These are phyloP conservation scores for Limnanthes douglasii DNA, from an alignment of 345 rosid genomes.

Conservation along the genomic window DNA sequence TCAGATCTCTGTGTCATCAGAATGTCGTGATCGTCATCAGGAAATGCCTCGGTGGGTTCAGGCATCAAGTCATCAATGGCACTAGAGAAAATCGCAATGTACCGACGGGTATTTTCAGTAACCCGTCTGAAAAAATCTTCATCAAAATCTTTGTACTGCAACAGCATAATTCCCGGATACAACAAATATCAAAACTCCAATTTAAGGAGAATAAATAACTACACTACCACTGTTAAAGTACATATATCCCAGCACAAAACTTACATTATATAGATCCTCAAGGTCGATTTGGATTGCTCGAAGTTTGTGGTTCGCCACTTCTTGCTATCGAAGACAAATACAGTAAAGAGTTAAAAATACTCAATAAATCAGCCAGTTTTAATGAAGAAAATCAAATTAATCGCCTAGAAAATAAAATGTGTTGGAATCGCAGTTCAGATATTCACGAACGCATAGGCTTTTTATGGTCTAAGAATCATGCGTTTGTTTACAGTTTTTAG, in stretches of 20 bases:
- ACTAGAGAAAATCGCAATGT: conserved; percentile 52
- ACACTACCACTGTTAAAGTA: too few relatives aligned
- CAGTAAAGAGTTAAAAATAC: background rate
- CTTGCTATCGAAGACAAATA: conserved; percentile 35
- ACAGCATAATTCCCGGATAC: conserved; percentile 1
- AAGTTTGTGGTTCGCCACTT: conserved; percentile 64
- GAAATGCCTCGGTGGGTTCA: conserved; percentile 74
- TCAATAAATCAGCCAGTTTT: background rate
- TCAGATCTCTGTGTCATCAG: conserved; percentile 87
- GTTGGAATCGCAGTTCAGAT: too few relatives aligned
- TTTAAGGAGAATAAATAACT: background rate
- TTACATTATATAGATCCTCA: conserved; percentile 67
- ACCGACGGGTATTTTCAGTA: conserved; percentile 84
- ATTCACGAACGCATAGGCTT: too few relatives aligned
- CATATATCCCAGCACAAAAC: background rate
- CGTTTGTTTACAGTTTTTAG: too few relatives aligned
- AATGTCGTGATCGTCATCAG: conserved; percentile 80
- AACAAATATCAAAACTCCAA: conserved; percentile 4
- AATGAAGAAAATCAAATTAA: background rate
- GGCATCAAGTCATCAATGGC: conserved; percentile 82
- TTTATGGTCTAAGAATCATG: too few relatives aligned
- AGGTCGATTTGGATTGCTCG: conserved; percentile 72
- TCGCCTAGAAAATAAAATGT: conserved; percentile 4
- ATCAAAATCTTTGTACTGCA: conserved; percentile 51
- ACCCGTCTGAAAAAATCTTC: conserved; percentile 58